Evolutionary conservation across 2,329 filamentous ascomycete genomes (phyloP), one percentile per base, ranked within the genome.

Genomic region (Colletotrichum trifolii): DNA sequence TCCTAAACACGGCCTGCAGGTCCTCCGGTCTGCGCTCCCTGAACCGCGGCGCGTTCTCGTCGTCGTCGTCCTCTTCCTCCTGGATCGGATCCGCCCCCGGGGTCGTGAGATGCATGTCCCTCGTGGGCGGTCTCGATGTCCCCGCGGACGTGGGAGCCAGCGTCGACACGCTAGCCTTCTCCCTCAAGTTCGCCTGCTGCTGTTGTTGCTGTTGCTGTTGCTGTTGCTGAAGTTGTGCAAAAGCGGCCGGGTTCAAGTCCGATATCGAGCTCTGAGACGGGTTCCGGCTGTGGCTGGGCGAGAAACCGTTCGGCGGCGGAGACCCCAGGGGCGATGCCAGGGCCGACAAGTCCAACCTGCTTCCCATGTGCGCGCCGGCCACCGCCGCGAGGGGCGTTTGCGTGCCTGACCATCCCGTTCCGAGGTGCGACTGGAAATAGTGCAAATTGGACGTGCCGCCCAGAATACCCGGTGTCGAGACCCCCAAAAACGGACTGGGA

Each of bases 1-100:
- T 94, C 69, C 94, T 91, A 73, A 96, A 95, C 6, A 98, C 91
- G 53, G 97, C 91, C 76, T 99, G 96, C 57, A 97, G 85, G 73
- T 99, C 96, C 69, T 97, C 93, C 3, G 92, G 86, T 34, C 90
- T 87, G 5, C 89, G 90, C 74, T 97, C 93, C 33, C 89, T 87
- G 73, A 90, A 86, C 60, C 85, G 81, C 36, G 80, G 82, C 25
- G 83, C 79, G 63, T 71, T 60, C 60, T 69, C 67, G 13, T 71
- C 46, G 63, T n/a, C 64, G 42, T 65, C 72, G 38, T 76, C 76
- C 3, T 78, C 73, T 13, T 78, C 78, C 54, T 81, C 78, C 8
- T 74, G 74, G 8, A 81, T 74, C 5, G 79, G 71, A 13, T 69
- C 61, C 17, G 73, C 68, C 17, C 73, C 67, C 47, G 70, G 45